Conservation (phyloP, 768 basidiomycete species). For the Agaricus blazei region DNA sequence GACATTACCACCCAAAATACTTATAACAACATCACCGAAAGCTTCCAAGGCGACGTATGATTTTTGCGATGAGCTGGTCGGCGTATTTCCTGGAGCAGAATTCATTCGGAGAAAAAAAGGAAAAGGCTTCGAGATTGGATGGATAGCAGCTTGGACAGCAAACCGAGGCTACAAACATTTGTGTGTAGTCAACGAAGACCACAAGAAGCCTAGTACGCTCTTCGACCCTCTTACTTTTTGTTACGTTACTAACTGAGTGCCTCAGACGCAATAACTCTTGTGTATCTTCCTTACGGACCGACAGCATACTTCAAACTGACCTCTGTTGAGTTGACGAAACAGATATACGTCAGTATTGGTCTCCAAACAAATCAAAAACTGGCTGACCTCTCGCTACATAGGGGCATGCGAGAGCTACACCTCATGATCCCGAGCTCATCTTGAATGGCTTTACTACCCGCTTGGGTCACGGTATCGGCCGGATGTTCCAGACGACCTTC, state of each 20-base stretch:
- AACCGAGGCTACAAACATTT: conserved; percentile 85
- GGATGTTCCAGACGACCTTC: conserved; percentile 95
- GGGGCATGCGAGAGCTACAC: conserved; percentile 91
- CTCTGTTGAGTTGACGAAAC: conserved; percentile 78
- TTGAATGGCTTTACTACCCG: conserved; percentile 92
- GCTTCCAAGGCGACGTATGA: conserved; percentile 87
- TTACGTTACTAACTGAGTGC: conserved; percentile 2
- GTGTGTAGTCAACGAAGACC: conserved; percentile 92
- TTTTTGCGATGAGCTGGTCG: conserved; percentile 88
- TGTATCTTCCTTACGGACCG: conserved; percentile 88
- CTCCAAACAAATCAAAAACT: not conserved
- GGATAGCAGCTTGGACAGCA: conserved; percentile 91
- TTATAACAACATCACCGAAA: conserved; percentile 87
- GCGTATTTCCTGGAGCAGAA: conserved; percentile 88
- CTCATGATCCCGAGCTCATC: conserved; percentile 93
- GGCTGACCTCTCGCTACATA: conserved; percentile 22
- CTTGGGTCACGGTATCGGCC: conserved; percentile 88
- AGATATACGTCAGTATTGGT: conserved; percentile 66
- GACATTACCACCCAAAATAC: conserved; percentile 73
- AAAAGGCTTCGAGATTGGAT: conserved; percentile 85
- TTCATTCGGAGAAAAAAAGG: conserved; percentile 84
- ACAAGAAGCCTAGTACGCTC: conserved; percentile 87
- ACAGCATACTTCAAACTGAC: conserved; percentile 95
- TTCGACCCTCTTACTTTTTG: not conserved
- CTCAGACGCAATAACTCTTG: conserved; percentile 87